Evolutionary conservation across 2,329 filamentous ascomycete genomes (phyloP).

Genomic region (Nothomitra cinnamomea): DNA sequence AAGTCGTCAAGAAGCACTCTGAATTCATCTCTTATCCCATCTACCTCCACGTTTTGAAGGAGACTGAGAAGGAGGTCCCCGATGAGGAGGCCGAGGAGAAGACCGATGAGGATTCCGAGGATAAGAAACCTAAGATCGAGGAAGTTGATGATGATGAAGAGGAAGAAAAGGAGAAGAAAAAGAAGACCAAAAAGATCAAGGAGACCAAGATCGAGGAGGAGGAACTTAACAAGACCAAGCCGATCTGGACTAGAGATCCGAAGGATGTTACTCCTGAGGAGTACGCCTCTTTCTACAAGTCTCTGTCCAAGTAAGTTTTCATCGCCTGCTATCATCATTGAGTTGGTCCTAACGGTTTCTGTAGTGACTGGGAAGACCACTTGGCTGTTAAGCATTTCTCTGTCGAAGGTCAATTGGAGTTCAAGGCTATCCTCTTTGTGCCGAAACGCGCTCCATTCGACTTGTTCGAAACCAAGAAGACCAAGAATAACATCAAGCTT

Average conservation of each 20-base stretch:
- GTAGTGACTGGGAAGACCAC: conserved; percentile 91
- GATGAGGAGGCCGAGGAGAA: conserved; percentile 77
- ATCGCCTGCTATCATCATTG: neutral
- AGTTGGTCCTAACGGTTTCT: conserved; percentile 9
- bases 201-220: conserved; percentile 98
- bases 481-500: conserved; percentile 99
- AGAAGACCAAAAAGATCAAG: conserved; percentile 99
- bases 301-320: conserved; percentile 57
- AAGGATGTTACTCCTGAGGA: conserved; percentile 90
- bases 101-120: conserved; percentile 51
- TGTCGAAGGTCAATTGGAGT: conserved; percentile 99
- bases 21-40: conserved; percentile 99
- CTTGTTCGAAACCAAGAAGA: conserved; percentile 99
- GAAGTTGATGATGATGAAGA: conserved; percentile 60
- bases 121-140: conserved; percentile 84
- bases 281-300: conserved; percentile 99
- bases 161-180: conserved; percentile 70
- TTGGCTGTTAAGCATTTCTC: conserved; percentile 99
- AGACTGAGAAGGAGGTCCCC: conserved; percentile 96
- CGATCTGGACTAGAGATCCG: conserved; percentile 98
- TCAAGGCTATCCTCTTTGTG: conserved; percentile 98
- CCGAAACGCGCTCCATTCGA: conserved; percentile 99
- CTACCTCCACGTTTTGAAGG: conserved; percentile 98
- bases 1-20: conserved; percentile 99
- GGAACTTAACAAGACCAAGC: conserved; percentile 99